Percentiles rank a stretch among this genome's conserved stretches.
phyloP scores from a whole-genome alignment of 371 early-diverging fungal species.

The Mucor indicus region DNA sequence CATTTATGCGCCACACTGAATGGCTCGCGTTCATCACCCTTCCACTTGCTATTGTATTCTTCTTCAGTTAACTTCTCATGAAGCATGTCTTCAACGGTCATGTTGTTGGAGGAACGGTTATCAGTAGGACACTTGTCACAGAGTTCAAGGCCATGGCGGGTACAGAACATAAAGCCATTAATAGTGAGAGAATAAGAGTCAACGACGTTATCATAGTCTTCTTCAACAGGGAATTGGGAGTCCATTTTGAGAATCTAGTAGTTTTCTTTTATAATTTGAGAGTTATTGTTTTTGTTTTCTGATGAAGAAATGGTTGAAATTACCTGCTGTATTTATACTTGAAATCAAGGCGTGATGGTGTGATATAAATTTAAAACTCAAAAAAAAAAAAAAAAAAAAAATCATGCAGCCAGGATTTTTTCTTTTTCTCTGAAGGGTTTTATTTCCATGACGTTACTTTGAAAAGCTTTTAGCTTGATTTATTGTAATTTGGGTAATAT shows the following conservation, averaged over 20 bases:
- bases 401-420: too few relatives aligned
- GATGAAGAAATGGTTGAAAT: too few relatives aligned
- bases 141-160: conserved; percentile 44
- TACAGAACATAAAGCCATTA: conserved; percentile 36
- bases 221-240: conserved; percentile 29
- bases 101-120: conserved; percentile 39
- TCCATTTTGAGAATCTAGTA: conserved; percentile 23
- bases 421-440: too few relatives aligned
- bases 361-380: too few relatives aligned
- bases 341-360: too few relatives aligned
- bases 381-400: too few relatives aligned
- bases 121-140: conserved; percentile 47
- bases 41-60: conserved; percentile 40
- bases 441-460: too few relatives aligned
- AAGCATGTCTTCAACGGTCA: conserved; percentile 39
- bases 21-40: conserved; percentile 47
- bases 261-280: too few relatives aligned
- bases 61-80: conserved; percentile 36
- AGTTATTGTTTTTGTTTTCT: too few relatives aligned
- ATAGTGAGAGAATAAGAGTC: conserved; percentile 35
- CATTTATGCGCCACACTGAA: conserved; percentile 38
- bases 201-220: conserved; percentile 37
- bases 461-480: too few relatives aligned
- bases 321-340: too few relatives aligned
- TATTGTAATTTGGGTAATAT: too few relatives aligned